These are phyloP conservation scores for Trichoderma erinaceum DNA, from an alignment of 495 filamentous ascomycete species.

Conservation along the genomic window DNA sequence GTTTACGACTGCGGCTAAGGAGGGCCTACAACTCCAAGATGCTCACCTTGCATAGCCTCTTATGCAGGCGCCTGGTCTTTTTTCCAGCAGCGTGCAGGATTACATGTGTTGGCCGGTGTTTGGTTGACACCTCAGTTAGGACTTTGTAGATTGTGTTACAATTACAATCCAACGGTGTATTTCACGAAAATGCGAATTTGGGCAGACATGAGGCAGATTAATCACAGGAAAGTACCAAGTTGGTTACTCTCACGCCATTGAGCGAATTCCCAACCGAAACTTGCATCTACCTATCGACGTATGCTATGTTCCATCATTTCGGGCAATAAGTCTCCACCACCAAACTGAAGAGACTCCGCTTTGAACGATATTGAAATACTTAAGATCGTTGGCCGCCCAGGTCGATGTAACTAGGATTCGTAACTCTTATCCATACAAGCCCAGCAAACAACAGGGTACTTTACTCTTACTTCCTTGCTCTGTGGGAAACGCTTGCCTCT, in stretches of 20 bases:
- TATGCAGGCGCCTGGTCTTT: not conserved
- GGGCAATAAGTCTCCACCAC: not conserved
- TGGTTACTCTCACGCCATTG: not conserved
- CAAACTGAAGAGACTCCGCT: not conserved
- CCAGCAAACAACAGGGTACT: not conserved
- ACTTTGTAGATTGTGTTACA: not conserved
- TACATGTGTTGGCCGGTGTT: constrained; percentile 8
- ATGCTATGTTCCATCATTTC: not conserved
- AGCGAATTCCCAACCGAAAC: not conserved
- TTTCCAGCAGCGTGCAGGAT: not conserved
- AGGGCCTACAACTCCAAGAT: not conserved
- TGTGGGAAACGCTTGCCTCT: not conserved
- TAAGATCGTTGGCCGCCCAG: not conserved
- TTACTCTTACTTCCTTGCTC: too few species aligned
- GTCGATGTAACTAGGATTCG: not conserved
- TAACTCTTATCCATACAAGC: not conserved
- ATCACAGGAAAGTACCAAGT: not conserved
- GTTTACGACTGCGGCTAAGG: not conserved
- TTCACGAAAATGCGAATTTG: not conserved
- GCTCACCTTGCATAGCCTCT: not conserved
- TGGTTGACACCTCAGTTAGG: not conserved
- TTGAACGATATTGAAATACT: not conserved
- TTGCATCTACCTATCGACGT: not conserved
- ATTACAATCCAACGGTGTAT: not conserved
- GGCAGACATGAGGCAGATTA: not conserved